Conservation (phyloP, 768 basidiomycete genomes). For the Pluteus cervinus region DNA sequence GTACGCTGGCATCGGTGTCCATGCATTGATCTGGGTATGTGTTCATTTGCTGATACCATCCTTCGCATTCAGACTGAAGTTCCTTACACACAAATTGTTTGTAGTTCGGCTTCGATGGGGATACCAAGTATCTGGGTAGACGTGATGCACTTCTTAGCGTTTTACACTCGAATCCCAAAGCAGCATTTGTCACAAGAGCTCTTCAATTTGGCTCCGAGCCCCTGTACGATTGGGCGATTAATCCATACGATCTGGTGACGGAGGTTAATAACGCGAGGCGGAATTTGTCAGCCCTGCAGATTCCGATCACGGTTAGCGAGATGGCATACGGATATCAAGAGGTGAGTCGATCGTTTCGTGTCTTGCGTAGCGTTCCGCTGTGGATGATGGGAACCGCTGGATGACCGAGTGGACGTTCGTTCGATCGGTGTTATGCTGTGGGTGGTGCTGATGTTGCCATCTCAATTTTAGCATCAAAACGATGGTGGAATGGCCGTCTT, state of each 20-base stretch:
- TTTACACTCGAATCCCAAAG: slow-evolving; percentile 54
- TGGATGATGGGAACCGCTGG: background rate
- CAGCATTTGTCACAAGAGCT: slow-evolving; percentile 57
- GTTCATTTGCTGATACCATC: too few species aligned
- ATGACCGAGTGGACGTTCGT: background rate
- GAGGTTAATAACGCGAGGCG: slow-evolving; percentile 46
- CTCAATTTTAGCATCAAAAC: slow-evolving; percentile 26
- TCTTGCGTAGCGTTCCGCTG: too few species aligned
- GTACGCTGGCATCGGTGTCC: slow-evolving; percentile 62
- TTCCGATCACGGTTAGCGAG: slow-evolving; percentile 66
- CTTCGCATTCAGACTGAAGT: too few species aligned
- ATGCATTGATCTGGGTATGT: slow-evolving; percentile 68
- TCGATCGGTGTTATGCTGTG: background rate
- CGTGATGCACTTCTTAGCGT: slow-evolving; percentile 45
- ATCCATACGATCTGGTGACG: slow-evolving; percentile 38
- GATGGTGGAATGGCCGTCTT: slow-evolving; percentile 51
- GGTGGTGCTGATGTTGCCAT: slow-evolving; percentile 5
- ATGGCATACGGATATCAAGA: slow-evolving; percentile 54
- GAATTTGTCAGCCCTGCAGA: slow-evolving; percentile 44
- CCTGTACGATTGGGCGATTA: slow-evolving; percentile 51
- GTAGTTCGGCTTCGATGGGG: slow-evolving; percentile 44
- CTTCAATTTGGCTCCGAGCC: slow-evolving; percentile 73
- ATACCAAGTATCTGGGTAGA: slow-evolving; percentile 45
- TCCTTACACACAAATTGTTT: too few species aligned
- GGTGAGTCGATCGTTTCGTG: too few species aligned